Percentiles rank a stretch among this genome's conserved stretches.
phyloP scores from a whole-genome alignment of 495 filamentous ascomycete genomes.

The Lophiostoma macrostomum region DNA sequence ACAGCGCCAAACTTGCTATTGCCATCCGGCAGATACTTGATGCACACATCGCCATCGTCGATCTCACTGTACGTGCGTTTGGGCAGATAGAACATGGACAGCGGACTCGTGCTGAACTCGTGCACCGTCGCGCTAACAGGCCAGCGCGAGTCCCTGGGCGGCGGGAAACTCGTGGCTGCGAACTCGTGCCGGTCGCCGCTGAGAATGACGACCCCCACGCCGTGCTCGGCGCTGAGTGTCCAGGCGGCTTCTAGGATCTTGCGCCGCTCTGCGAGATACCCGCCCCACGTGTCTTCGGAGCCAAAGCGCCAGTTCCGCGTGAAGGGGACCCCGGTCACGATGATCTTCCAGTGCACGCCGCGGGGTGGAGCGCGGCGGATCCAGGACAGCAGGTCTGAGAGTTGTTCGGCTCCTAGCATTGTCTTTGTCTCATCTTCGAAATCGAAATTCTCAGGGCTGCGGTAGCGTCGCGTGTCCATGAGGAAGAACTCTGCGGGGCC shows the following conservation, averaged over 20 bases:
- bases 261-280: slow-evolving; percentile 75
- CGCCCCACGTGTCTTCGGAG: slow-evolving; percentile 85
- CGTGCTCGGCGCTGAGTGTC: slow-evolving; percentile 64
- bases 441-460: slow-evolving; percentile 55
- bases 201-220: slow-evolving; percentile 76
- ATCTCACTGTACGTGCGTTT: slow-evolving; percentile 75
- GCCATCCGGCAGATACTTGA: slow-evolving; percentile 79
- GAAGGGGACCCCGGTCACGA: slow-evolving; percentile 85
- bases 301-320: slow-evolving; percentile 94
- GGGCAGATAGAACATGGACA: slow-evolving; percentile 91
- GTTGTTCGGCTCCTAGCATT: slow-evolving; percentile 80
- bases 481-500: slow-evolving; percentile 93
- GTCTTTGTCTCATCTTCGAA: slow-evolving; percentile 56
- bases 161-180: slow-evolving; percentile 83
- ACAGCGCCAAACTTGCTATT: slow-evolving; percentile 89
- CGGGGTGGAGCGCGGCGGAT: slow-evolving; percentile 63
- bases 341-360: slow-evolving; percentile 89
- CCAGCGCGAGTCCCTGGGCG: slow-evolving; percentile 57
- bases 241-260: slow-evolving; percentile 87
- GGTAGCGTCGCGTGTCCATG: slow-evolving; percentile 86
- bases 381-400: slow-evolving; percentile 74
- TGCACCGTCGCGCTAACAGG: slow-evolving; percentile 61
- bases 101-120: slow-evolving; percentile 84
- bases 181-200: slow-evolving; percentile 95
- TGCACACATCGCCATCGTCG: slow-evolving; percentile 70